Conservation (phyloP, 1,284 basidiomycete genomes). For the Cutaneotrichosporon cutaneum region DNA sequence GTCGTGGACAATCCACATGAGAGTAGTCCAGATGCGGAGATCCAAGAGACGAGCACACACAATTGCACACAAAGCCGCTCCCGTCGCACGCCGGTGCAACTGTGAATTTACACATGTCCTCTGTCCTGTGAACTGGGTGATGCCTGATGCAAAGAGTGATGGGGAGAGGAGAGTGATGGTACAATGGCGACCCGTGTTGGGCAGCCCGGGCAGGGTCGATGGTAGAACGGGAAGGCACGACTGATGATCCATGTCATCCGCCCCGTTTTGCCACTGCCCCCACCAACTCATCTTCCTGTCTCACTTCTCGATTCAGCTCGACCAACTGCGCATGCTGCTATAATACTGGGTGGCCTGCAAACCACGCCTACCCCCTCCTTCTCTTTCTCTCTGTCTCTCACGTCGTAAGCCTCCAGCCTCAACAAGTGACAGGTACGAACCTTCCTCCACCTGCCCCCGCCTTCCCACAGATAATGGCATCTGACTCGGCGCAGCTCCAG, state of each 20-base stretch:
- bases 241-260: background rate
- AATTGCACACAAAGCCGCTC: no score
- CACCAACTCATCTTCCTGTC: background rate
- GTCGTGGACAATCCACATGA: background rate
- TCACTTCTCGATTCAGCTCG: slow-evolving; percentile 1
- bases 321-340: background rate
- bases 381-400: background rate
- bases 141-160: background rate
- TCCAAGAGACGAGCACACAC: background rate
- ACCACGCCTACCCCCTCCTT: background rate
- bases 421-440: background rate
- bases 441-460: background rate
- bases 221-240: background rate
- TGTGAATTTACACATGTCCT: no score
- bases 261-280: background rate
- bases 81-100: background rate
- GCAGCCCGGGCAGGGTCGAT: background rate
- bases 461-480: background rate
- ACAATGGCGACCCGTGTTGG: background rate
- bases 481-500: background rate
- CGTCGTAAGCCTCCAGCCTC: background rate
- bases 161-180: background rate
- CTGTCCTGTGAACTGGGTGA: background rate
- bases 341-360: background rate
- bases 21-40: background rate